Evolutionary conservation across 2,329 filamentous ascomycete genomes (phyloP).

Genomic region (Magnaporthiopsis rhizophila): DNA sequence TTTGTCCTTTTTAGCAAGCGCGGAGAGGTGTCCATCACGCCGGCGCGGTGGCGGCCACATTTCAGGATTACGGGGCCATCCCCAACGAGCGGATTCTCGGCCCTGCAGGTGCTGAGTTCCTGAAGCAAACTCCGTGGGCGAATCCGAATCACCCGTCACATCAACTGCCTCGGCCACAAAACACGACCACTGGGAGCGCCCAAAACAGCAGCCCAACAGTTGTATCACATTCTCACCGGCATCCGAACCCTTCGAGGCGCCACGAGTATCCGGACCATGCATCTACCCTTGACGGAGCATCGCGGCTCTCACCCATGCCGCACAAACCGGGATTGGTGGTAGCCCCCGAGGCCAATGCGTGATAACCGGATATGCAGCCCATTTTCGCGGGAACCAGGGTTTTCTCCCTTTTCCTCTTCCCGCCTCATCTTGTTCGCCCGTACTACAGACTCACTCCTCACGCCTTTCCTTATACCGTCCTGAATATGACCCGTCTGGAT

Average conservation of each 20-base stretch:
- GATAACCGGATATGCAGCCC: not conserved
- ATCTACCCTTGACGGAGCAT: not conserved
- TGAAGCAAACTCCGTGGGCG: slow-evolving; percentile 69
- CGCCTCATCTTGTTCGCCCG: not conserved
- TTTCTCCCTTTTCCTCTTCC: too few relatives aligned
- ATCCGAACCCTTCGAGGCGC: not conserved
- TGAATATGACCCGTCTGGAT: not conserved
- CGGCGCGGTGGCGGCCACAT: slow-evolving; percentile 3
- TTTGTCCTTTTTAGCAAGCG: slow-evolving; percentile 5
- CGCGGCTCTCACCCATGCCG: not conserved
- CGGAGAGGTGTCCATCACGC: slow-evolving; percentile 1
- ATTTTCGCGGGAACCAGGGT: not conserved
- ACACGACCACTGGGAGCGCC: slow-evolving; percentile 9
- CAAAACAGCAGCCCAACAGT: slow-evolving; percentile 30
- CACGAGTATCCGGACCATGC: not conserved
- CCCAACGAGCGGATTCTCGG: slow-evolving; percentile 11
- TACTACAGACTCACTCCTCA: not conserved
- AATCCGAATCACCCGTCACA: slow-evolving; percentile 76
- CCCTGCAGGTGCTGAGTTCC: slow-evolving; percentile 4
- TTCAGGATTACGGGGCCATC: slow-evolving; percentile 7
- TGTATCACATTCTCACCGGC: slow-evolving; percentile 16
- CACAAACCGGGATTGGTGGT: not conserved
- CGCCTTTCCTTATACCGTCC: not conserved
- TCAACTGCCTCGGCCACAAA: slow-evolving; percentile 33
- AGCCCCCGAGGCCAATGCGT: not conserved